A percentile compares a stretch with the other conserved stretches of the same genome.
These are phyloP conservation scores for Limnomonas spitsbergensis DNA, from an alignment of 139 green algal genomes.

Conservation along the genomic window DNA sequence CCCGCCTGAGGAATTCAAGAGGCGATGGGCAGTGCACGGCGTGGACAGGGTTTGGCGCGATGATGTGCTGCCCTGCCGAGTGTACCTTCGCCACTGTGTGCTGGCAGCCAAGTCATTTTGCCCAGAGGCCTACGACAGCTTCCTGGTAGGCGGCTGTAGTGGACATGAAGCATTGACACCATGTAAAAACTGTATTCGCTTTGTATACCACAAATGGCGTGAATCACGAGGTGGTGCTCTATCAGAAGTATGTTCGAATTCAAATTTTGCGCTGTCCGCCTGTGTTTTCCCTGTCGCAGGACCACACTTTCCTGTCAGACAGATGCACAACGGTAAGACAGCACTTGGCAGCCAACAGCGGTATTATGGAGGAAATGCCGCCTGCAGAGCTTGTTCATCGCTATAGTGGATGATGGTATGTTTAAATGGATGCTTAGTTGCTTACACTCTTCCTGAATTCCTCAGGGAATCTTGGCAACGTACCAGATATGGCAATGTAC, in stretches of 20 bases:
- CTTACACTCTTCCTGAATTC: no score
- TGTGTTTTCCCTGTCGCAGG: conserved; percentile 18
- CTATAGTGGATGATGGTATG: conserved; percentile 79
- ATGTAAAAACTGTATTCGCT: no score
- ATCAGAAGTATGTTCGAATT: no score
- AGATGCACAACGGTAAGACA: conserved; percentile 62
- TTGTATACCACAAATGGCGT: no score
- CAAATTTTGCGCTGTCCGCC: no score
- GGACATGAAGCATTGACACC: no score
- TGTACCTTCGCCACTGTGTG: conserved; percentile 89
- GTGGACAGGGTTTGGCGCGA: conserved; percentile 63
- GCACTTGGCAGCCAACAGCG: conserved; percentile 63
- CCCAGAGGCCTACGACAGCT: conserved; percentile 57
- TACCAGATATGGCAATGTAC: no score
- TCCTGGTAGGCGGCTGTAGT: conserved; percentile 69
- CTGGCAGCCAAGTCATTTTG: conserved; percentile 69
- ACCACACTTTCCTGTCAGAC: conserved; percentile 81
- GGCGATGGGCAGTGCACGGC: conserved; percentile 67
- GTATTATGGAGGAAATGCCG: conserved; percentile 80
- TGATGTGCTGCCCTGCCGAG: conserved; percentile 49
- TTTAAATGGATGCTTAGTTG: no score
- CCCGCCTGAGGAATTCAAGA: conserved; percentile 65
- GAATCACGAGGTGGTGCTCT: no score
- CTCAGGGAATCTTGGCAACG: no score
- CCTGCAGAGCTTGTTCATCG: conserved; percentile 61